These are phyloP conservation scores for Akanthomyces dipterigenus DNA, from an alignment of 2,329 filamentous ascomycete genomes.

Conservation along the genomic window DNA sequence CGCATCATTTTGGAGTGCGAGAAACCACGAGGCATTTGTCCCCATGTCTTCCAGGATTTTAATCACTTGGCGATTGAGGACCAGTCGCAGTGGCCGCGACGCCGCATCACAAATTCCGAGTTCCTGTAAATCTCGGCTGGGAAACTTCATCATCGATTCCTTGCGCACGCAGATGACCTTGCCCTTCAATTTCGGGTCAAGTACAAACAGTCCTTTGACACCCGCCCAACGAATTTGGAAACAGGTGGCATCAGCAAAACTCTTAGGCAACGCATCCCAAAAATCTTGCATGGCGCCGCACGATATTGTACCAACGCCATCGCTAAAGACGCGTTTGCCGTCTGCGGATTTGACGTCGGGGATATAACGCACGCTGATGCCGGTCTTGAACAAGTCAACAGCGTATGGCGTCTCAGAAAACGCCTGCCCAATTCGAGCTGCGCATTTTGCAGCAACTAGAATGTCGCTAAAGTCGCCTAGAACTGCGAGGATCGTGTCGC, in stretches of 20 bases:
- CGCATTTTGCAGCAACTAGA: slow-evolving; percentile 46
- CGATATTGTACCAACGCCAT: slow-evolving; percentile 73
- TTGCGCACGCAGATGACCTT: slow-evolving; percentile 54
- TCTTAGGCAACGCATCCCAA: slow-evolving; percentile 45
- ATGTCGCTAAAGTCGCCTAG: slow-evolving; percentile 48
- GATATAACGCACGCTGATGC: slow-evolving; percentile 31
- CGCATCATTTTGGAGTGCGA: slow-evolving; percentile 55
- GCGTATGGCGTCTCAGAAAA: slow-evolving; percentile 70
- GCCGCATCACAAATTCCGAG: slow-evolving; percentile 68
- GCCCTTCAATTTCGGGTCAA: slow-evolving; percentile 56
- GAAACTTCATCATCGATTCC: slow-evolving; percentile 74
- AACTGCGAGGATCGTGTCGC: slow-evolving; percentile 36
- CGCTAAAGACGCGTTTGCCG: slow-evolving; percentile 60
- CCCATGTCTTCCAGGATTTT: slow-evolving; percentile 80
- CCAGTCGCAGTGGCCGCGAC: slow-evolving; percentile 59
- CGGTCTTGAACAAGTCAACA: slow-evolving; percentile 39
- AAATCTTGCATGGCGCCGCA: slow-evolving; percentile 49
- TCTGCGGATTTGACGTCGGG: slow-evolving; percentile 44
- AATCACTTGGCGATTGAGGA: slow-evolving; percentile 73
- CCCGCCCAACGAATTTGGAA: slow-evolving; percentile 71
- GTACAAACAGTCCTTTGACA: slow-evolving; percentile 70
- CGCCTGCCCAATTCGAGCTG: slow-evolving; percentile 56
- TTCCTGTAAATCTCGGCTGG: slow-evolving; percentile 43
- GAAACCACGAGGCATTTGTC: slow-evolving; percentile 51
- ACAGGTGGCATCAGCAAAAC: slow-evolving; percentile 49